Conservation (phyloP, 2,329 filamentous ascomycete species). For the Zasmidium citrigriseum region DNA sequence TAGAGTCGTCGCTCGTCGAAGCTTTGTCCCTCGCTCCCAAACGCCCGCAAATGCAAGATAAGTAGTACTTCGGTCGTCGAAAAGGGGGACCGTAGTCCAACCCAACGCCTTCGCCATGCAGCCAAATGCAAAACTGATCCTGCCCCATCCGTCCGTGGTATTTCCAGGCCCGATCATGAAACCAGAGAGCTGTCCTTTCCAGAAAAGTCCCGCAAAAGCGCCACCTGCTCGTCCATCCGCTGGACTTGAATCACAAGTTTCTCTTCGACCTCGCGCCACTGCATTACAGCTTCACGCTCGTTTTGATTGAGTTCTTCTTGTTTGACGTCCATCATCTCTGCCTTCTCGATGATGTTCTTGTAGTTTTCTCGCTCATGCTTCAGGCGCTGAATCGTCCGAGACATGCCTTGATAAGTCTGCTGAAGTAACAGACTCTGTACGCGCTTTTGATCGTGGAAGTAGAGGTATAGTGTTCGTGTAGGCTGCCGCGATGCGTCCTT, state of each 20-base stretch:
- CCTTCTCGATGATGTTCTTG: constrained; percentile 73
- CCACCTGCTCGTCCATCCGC: constrained; percentile 79
- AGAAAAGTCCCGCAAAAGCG: constrained; percentile 63
- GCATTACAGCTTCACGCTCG: constrained; percentile 69
- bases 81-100: constrained; percentile 8
- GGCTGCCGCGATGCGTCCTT: constrained; percentile 81
- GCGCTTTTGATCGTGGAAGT: constrained; percentile 81
- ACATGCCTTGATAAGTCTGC: constrained; percentile 86
- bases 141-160: background rate
- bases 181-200: constrained; percentile 29
- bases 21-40: background rate
- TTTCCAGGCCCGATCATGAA: constrained; percentile 9
- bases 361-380: constrained; percentile 73
- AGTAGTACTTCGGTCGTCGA: too few relatives aligned
- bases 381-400: constrained; percentile 78
- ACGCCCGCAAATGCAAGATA: constrained; percentile 2
- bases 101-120: constrained; percentile 10
- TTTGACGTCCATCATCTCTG: constrained; percentile 81
- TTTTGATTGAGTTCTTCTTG: constrained; percentile 74
- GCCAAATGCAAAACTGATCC: background rate
- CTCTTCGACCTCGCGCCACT: constrained; percentile 63
- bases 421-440: constrained; percentile 72
- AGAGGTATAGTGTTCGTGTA: constrained; percentile 83
- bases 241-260: constrained; percentile 77
- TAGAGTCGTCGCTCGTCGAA: constrained; percentile 6